These are phyloP conservation scores for Lactifluus subvellereus DNA, from an alignment of 768 basidiomycete genomes.

Conservation along the genomic window DNA sequence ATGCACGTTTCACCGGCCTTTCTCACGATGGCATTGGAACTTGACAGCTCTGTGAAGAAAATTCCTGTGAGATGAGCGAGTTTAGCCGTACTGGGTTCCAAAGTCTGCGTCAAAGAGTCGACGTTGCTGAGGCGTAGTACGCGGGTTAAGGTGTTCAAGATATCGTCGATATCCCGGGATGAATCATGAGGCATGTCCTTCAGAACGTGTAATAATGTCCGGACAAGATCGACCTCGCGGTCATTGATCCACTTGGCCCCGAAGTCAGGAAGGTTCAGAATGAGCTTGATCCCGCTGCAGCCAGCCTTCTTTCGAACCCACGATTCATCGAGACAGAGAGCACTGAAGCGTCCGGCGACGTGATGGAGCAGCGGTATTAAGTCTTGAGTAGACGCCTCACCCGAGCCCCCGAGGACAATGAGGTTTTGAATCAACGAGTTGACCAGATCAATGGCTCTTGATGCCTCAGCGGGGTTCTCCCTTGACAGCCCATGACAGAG, in stretches of 20 bases:
- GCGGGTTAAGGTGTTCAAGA: constrained; percentile 66
- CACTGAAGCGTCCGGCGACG: constrained; percentile 74
- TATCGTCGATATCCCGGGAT: constrained; percentile 72
- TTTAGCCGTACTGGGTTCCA: constrained; percentile 37
- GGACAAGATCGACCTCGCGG: constrained; percentile 83
- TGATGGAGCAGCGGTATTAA: constrained; percentile 69
- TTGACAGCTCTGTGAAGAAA: constrained; percentile 84
- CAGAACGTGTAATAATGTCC: constrained; percentile 83
- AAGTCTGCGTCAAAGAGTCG: constrained; percentile 43
- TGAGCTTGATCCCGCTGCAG: constrained; percentile 75
- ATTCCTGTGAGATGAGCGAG: constrained; percentile 69
- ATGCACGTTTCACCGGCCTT: constrained; percentile 80
- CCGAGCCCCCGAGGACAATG: constrained; percentile 46
- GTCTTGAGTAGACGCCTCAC: constrained; percentile 46
- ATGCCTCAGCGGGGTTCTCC: constrained; percentile 53
- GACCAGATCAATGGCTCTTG: constrained; percentile 55
- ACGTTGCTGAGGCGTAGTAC: constrained; percentile 58
- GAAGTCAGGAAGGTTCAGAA: constrained; percentile 65
- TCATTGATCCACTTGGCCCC: constrained; percentile 77
- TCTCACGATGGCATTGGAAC: constrained; percentile 79
- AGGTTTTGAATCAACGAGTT: constrained; percentile 61
- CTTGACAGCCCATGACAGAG: constrained; percentile 71
- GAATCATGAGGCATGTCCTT: constrained; percentile 93
- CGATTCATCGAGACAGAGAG: constrained; percentile 84
- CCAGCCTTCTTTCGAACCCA: constrained; percentile 91